Conservation (phyloP, 202 grass and related monocot genomes). For the Panicum virgatum region DNA sequence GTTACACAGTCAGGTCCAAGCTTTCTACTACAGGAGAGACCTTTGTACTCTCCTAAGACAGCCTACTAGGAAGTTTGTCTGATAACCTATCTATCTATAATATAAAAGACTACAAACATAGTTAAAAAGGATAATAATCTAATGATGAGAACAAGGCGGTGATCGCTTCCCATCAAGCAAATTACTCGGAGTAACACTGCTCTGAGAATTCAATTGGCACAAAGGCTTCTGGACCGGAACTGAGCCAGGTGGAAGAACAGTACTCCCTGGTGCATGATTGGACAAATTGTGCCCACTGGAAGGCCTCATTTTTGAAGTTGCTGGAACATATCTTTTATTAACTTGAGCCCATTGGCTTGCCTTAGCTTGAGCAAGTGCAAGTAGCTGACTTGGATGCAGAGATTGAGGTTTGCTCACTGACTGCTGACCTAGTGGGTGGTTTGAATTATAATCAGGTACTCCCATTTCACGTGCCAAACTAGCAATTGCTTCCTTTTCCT, state of each 20-base stretch:
- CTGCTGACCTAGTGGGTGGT: not conserved
- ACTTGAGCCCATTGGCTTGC: not conserved
- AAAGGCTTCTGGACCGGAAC: not conserved
- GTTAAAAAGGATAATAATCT: not conserved
- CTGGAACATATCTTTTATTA: not conserved
- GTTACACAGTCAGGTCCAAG: not conserved
- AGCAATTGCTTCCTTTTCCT: not conserved
- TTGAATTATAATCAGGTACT: constrained; percentile 38
- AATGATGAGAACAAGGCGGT: not conserved
- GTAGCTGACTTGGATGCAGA: not conserved
- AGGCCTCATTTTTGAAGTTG: not conserved
- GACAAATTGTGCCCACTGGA: not conserved
- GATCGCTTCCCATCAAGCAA: not conserved
- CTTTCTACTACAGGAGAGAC: constrained; percentile 21
- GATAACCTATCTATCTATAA: constrained; percentile 27
- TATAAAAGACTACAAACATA: not conserved
- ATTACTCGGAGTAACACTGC: constrained; percentile 5
- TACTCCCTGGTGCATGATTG: not conserved
- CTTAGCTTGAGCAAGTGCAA: constrained; percentile 20
- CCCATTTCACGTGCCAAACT: constrained; percentile 33
- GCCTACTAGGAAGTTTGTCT: constrained; percentile 1
- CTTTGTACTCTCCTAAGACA: constrained; percentile 28
- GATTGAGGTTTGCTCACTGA: constrained; percentile 5
- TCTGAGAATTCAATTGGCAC: constrained; percentile 28
- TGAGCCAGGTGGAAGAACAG: not conserved